Evolutionary conservation across 192 early-diverging fungal species (phyloP).

Genomic region (Coemansia sp.): DNA sequence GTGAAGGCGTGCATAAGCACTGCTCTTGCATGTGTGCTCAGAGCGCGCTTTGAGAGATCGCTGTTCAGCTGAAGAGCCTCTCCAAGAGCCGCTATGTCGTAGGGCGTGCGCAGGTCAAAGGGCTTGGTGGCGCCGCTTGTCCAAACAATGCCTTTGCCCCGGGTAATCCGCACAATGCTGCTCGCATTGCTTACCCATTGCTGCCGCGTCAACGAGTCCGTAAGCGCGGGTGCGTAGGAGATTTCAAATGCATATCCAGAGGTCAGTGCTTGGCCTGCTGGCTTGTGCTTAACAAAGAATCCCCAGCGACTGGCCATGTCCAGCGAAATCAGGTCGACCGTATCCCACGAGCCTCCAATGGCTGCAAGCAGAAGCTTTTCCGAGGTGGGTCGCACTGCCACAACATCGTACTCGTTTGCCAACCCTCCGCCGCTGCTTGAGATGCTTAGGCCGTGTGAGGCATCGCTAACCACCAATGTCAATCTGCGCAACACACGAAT

Average conservation of each 20-base stretch:
- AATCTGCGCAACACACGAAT: slow-evolving; percentile 46
- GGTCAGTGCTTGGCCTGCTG: slow-evolving; percentile 40
- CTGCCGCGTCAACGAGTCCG: slow-evolving; percentile 27
- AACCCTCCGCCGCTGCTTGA: slow-evolving; percentile 16
- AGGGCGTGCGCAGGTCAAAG: slow-evolving; percentile 42
- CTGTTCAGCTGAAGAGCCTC: slow-evolving; percentile 46
- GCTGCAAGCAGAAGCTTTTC: slow-evolving; percentile 42
- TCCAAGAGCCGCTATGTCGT: slow-evolving; percentile 46
- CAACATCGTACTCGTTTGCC: slow-evolving; percentile 39
- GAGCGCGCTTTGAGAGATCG: slow-evolving; percentile 42
- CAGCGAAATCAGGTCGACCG: slow-evolving; percentile 44
- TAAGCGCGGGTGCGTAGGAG: slow-evolving; percentile 30
- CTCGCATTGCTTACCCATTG: slow-evolving; percentile 54
- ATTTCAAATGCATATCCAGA: slow-evolving; percentile 35
- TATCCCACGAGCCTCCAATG: slow-evolving; percentile 38
- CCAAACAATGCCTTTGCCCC: slow-evolving; percentile 36
- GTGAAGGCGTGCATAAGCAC: slow-evolving; percentile 46
- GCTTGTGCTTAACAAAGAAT: slow-evolving; percentile 51
- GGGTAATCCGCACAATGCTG: slow-evolving; percentile 42
- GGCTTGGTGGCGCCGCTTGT: slow-evolving; percentile 38
- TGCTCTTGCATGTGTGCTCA: slow-evolving; percentile 33
- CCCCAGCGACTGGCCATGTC: slow-evolving; percentile 49
- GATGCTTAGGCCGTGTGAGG: slow-evolving; percentile 38
- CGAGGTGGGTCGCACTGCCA: slow-evolving; percentile 42
- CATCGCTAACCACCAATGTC: slow-evolving; percentile 38